These are phyloP conservation scores for Ceratobasidium sp. DNA, from an alignment of 1,284 basidiomycete genomes.

Conservation along the genomic window DNA sequence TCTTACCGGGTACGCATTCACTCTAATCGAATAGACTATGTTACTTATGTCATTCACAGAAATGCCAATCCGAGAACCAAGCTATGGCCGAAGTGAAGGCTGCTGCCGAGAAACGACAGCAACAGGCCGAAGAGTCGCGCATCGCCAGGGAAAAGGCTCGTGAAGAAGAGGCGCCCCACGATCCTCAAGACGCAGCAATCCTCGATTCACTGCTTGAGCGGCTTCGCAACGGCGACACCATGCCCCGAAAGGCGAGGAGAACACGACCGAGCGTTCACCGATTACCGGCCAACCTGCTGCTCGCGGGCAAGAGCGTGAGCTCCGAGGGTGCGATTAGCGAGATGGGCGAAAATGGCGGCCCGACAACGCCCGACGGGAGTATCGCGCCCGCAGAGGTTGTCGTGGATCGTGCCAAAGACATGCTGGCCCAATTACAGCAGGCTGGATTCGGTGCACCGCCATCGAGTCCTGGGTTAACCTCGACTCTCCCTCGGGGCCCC, in stretches of 20 bases:
- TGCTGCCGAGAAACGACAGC: slow-evolving; percentile 73
- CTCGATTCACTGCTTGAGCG: slow-evolving; percentile 81
- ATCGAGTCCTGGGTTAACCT: slow-evolving; percentile 7
- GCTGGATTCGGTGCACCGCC: slow-evolving; percentile 62
- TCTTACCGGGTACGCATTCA: slow-evolving; percentile 79
- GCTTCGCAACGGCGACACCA: slow-evolving; percentile 74
- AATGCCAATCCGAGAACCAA: slow-evolving; percentile 85
- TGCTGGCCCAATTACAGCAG: slow-evolving; percentile 78
- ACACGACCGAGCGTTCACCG: slow-evolving; percentile 57
- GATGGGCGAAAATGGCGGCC: slow-evolving; percentile 61
- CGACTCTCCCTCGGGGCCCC: slow-evolving; percentile 23
- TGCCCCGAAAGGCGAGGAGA: slow-evolving; percentile 67
- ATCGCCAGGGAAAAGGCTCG: slow-evolving; percentile 66
- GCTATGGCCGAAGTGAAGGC: slow-evolving; percentile 73
- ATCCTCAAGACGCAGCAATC: slow-evolving; percentile 70
- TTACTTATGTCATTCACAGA: slow-evolving; percentile 62
- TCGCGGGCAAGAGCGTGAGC: slow-evolving; percentile 55
- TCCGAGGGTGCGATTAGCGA: slow-evolving; percentile 57
- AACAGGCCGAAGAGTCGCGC: slow-evolving; percentile 72
- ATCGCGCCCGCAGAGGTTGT: slow-evolving; percentile 60
- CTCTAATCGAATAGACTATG: slow-evolving; percentile 25
- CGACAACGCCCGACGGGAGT: slow-evolving; percentile 56
- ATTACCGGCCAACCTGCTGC: slow-evolving; percentile 15
- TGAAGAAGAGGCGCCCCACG: slow-evolving; percentile 61
- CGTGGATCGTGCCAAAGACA: slow-evolving; percentile 74